These are phyloP conservation scores for Neurospora sp. DNA, from an alignment of 495 filamentous ascomycete species.

Conservation along the genomic window DNA sequence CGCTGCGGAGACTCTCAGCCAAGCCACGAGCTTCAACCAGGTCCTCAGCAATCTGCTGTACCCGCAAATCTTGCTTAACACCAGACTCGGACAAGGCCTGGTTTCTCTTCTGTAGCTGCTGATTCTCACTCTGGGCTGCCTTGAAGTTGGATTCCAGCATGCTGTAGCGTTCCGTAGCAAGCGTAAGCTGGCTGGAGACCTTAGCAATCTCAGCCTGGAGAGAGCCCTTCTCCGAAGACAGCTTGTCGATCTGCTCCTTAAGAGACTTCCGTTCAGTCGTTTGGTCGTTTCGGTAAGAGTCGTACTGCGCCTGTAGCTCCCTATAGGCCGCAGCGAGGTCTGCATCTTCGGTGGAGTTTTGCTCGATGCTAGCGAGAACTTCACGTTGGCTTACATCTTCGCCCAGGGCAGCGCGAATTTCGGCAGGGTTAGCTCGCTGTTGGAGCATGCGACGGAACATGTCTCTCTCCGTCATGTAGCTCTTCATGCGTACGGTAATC, in stretches of 20 bases:
- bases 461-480: slow-evolving; percentile 88
- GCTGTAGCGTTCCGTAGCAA: slow-evolving; percentile 73
- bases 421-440: slow-evolving; percentile 49
- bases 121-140: slow-evolving; percentile 73
- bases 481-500: slow-evolving; percentile 70
- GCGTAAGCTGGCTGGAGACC: slow-evolving; percentile 68
- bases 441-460: slow-evolving; percentile 93
- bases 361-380: slow-evolving; percentile 42
- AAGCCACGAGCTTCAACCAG: slow-evolving; percentile 74
- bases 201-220: slow-evolving; percentile 71
- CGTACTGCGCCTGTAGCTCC: slow-evolving; percentile 83
- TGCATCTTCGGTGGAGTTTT: slow-evolving; percentile 27
- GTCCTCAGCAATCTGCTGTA: slow-evolving; percentile 88
- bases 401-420: slow-evolving; percentile 55
- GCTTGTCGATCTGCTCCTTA: slow-evolving; percentile 74
- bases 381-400: slow-evolving; percentile 36
- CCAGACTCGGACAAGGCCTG: slow-evolving; percentile 66
- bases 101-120: slow-evolving; percentile 70
- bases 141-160: slow-evolving; percentile 83
- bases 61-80: slow-evolving; percentile 79
- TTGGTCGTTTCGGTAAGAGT: slow-evolving; percentile 79
- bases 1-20: slow-evolving; percentile 77
- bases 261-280: slow-evolving; percentile 66
- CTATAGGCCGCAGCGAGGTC: slow-evolving; percentile 47
- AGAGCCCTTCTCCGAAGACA: slow-evolving; percentile 70